These are phyloP conservation scores for Cephaloascus albidus DNA, from an alignment of 805 yeast species.

Conservation along the genomic window DNA sequence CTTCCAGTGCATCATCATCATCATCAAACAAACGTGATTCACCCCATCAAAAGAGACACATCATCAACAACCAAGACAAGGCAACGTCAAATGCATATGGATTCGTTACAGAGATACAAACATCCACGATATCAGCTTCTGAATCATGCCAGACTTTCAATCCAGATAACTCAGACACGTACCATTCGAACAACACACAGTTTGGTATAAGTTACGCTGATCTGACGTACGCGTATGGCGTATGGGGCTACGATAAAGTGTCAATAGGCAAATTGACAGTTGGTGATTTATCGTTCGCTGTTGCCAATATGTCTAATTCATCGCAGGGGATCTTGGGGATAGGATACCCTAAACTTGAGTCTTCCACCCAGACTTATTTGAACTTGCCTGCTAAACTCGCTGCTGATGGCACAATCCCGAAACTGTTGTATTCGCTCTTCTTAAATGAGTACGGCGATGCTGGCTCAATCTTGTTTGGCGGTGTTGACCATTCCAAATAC, in stretches of 20 bases:
- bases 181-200: conserved; percentile 3
- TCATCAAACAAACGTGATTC: neutral
- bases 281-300: conserved; percentile 23
- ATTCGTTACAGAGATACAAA: neutral
- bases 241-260: conserved; percentile 14
- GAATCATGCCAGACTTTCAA: conserved; percentile 13
- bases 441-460: conserved; percentile 6
- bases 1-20: neutral
- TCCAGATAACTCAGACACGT: conserved; percentile 8
- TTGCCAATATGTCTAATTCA: conserved; percentile 19
- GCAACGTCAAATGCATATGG: neutral
- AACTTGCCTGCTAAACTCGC: conserved; percentile 26
- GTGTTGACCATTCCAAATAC: neutral
- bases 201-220: conserved; percentile 14
- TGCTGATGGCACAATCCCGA: conserved; percentile 20
- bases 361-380: conserved; percentile 13
- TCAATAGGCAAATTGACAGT: conserved; percentile 15
- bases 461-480: neutral
- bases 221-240: conserved; percentile 12
- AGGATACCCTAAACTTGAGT: conserved; percentile 3
- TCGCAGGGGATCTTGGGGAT: conserved; percentile 14
- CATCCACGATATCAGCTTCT: neutral
- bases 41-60: too few species aligned
- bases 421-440: conserved; percentile 25
- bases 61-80: too few species aligned